phyloP scores from a whole-genome alignment of 2,329 filamentous ascomycete genomes.

The Apiospora pterosperma region DNA sequence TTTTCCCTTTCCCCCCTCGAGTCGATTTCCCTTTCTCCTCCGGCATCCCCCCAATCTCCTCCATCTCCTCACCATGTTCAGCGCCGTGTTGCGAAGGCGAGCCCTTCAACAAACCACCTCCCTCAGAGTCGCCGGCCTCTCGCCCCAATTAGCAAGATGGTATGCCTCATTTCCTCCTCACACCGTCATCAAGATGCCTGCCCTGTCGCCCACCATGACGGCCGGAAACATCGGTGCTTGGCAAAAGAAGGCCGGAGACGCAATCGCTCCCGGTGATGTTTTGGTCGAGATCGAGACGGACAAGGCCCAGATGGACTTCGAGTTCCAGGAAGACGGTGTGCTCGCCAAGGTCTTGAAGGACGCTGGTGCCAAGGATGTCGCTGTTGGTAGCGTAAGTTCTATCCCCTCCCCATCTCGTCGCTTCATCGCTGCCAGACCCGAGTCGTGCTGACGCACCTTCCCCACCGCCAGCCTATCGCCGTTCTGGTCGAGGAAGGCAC shows the following conservation, averaged over 20 bases:
- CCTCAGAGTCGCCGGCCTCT: conserved; percentile 48
- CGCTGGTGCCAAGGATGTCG: conserved; percentile 86
- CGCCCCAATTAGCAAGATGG: conserved; percentile 54
- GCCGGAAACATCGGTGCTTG: conserved; percentile 93
- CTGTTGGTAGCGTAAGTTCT: conserved; percentile 82
- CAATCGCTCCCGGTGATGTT: conserved; percentile 86
- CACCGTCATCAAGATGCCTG: conserved; percentile 95
- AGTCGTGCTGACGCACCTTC: conserved; percentile 12
- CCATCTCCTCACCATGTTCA: conserved; percentile 51
- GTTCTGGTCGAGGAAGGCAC: conserved; percentile 88
- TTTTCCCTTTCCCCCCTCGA: conserved; percentile 17
- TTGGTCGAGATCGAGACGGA: conserved; percentile 98
- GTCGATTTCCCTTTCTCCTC: conserved; percentile 21
- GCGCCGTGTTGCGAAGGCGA: conserved; percentile 61
- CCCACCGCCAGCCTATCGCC: conserved; percentile 74
- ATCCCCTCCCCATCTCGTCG: not conserved
- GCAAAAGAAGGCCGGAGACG: conserved; percentile 96
- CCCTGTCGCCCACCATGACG: conserved; percentile 96
- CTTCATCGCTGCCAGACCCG: not conserved
- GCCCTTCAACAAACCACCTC: conserved; percentile 49
- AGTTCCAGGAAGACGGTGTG: conserved; percentile 97
- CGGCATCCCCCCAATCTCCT: conserved; percentile 13
- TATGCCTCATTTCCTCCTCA: conserved; percentile 89
- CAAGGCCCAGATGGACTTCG: conserved; percentile 99
- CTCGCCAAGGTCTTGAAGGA: conserved; percentile 93